phyloP scores from a whole-genome alignment of 441 rosid genomes.

The Codiaeum variegatum region DNA sequence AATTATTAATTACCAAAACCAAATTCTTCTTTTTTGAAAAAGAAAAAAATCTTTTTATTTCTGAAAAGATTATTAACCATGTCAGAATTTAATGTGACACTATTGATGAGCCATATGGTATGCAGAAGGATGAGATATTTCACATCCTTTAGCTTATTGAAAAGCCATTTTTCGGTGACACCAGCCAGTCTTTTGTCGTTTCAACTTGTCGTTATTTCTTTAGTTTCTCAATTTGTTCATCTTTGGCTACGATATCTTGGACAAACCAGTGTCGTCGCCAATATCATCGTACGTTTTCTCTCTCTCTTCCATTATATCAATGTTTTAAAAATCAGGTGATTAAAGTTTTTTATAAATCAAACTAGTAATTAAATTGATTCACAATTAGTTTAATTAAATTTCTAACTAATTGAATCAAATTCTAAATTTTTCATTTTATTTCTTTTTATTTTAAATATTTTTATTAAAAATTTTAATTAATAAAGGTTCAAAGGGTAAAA shows the following conservation, averaged over 20 bases:
- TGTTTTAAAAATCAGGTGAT: too few relatives aligned
- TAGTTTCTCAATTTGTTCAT: conserved; percentile 23
- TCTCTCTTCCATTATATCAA: too few relatives aligned
- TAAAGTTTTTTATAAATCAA: too few relatives aligned
- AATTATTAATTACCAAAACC: too few relatives aligned
- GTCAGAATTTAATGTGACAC: not conserved
- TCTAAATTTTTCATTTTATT: too few relatives aligned
- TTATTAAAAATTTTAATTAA: too few relatives aligned
- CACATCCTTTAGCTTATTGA: conserved; percentile 6
- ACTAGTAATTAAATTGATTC: too few relatives aligned
- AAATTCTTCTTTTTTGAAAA: not conserved
- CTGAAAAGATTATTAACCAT: conserved; percentile 11
- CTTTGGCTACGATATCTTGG: conserved; percentile 27
- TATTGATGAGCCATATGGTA: not conserved
- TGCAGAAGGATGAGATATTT: not conserved
- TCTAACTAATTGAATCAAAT: too few relatives aligned
- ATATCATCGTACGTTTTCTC: conserved; percentile 28
- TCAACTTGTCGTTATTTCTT: conserved; percentile 27
- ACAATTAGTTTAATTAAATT: too few relatives aligned
- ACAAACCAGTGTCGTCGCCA: conserved; percentile 29
- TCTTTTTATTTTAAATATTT: too few relatives aligned
- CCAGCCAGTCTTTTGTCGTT: conserved; percentile 23
- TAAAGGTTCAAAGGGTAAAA: too few relatives aligned
- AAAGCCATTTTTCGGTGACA: not conserved
- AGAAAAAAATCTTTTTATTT: too few relatives aligned